Base-by-base conservation (phyloP, 805 yeast species). In the Lachancea cidri region DNA sequence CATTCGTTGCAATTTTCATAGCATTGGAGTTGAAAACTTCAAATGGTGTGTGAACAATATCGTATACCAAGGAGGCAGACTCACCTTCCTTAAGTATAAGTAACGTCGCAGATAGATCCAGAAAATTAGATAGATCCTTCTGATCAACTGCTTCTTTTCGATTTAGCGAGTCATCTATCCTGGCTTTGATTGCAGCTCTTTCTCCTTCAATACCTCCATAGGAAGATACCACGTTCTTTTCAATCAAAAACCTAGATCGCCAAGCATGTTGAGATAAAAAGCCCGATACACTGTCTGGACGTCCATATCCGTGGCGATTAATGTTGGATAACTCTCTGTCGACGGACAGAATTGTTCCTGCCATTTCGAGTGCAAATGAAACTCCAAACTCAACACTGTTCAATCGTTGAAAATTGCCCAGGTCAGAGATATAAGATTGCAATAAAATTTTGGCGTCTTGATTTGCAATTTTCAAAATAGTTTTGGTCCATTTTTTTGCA, bases 281-380 rank as follows among this genome's bases (percentile, higher is more conserved):
- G 0, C 81, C 80, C 0, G 95, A 82, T 25, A 83, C 70, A 1
- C 86, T 76, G 54, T 78, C 71, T 42, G 75, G 73, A 27, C 65
- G 67, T 27, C 57, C 64, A 14, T 30, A 36, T 8, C 65, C 59
- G 16, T 54, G 43, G 9, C 52, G 48, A 38, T 72, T 57, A 31
- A 79, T 67, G 33, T 74, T 72, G 2, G 77, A 72, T 20, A 81
- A 60, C 52, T 84, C 93, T 33, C 81, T 67, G 52, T 86, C 94
- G 20, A 71, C 71, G 15, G 81, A 71, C n/a, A 80, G 65, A 9
- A 86, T 73, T 4, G 75, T 60, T 3, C 93, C 87, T 1, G 95
- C 95, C 81, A 87, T 75, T 49, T 86, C 93, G 43, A 89, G 67
- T 0, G 98, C 98, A 70, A 91, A 86, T 0, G 95, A 81, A 36